Conservation (phyloP, 2,329 filamentous ascomycete genomes). For the Calonectria hongkongensis region DNA sequence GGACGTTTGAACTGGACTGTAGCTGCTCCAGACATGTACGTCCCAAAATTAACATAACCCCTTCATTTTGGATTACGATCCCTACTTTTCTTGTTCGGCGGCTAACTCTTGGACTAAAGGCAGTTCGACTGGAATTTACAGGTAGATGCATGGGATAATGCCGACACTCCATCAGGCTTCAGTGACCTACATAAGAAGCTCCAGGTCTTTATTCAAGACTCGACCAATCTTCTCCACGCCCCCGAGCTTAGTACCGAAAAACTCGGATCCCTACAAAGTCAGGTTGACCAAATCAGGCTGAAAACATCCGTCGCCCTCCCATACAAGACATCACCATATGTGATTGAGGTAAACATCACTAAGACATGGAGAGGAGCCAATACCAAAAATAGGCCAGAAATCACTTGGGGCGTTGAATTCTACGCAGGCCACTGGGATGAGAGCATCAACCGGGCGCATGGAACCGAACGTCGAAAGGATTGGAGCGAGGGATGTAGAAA, state of each 20-base stretch:
- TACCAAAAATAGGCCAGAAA: conserved; percentile 45
- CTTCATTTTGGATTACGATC: neutral
- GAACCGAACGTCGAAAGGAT: conserved; percentile 53
- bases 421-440: conserved; percentile 62
- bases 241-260: conserved; percentile 42
- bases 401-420: conserved; percentile 58
- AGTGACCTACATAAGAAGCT: conserved; percentile 49
- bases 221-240: conserved; percentile 36
- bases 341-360: conserved; percentile 58
- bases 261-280: conserved; percentile 28
- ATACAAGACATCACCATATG: conserved; percentile 56
- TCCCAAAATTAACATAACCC: neutral
- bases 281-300: conserved; percentile 49
- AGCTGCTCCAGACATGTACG: conserved; percentile 61
- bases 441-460: conserved; percentile 55
- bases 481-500: conserved; percentile 56
- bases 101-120: conserved; percentile 49
- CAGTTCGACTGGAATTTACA: conserved; percentile 60
- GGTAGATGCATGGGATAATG: conserved; percentile 53
- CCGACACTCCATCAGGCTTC: conserved; percentile 46
- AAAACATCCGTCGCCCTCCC: conserved; percentile 56
- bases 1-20: conserved; percentile 58
- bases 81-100: neutral
- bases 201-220: conserved; percentile 37
- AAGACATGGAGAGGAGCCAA: conserved; percentile 52